Evolutionary conservation across 129 eudicot genomes (phyloP), one percentile per base, ranked within the genome.

Genomic region (Lactuca saligna): DNA sequence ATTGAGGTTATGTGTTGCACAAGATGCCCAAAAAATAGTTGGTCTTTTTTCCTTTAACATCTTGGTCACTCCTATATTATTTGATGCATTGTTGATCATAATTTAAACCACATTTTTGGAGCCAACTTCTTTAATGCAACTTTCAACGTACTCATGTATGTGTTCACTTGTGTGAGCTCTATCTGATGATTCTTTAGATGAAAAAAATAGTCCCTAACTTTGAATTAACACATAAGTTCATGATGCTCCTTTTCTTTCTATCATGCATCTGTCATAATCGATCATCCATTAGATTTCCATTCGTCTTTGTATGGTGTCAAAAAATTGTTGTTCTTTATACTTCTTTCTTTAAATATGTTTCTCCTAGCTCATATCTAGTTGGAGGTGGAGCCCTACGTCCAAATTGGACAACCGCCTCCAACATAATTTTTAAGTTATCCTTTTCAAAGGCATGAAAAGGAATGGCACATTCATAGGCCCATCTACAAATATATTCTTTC

Each of bases 181-280:
- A 20, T 20, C 51, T 1, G 2, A 44, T 3, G 51, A 44, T 44
- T 44, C 51, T 44, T 44, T 44, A 3, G 51, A 44, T 7, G 51
- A 44, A 44, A 44, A 44, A 44, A 44, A 44, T 14, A 14, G 51
- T 44, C 51, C 51, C 51, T 0, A 44, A 44, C 25, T 44, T 44
- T 44, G 51, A 44, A 44, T 44, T 44, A 0, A 44, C 51, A 44
- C 11, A 44, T 44, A 11, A 44, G 6, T 44, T 44, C 4, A 44
- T 44, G 51, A 44, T 44, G 51, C 14, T 44, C 14, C 10, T 44
- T 44, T 3, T 44, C 51, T 44, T 44, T 44, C 51, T 44, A 44
- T 44, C 51, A 44, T 44, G 51, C 65, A 33, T 61, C 65, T 31
- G 48, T 61, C 65, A 61, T 35, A 33, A 35, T 61, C 12, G 65